Conservation (phyloP, 1,284 basidiomycete genomes). For the Malassezia arunalokei region DNA sequence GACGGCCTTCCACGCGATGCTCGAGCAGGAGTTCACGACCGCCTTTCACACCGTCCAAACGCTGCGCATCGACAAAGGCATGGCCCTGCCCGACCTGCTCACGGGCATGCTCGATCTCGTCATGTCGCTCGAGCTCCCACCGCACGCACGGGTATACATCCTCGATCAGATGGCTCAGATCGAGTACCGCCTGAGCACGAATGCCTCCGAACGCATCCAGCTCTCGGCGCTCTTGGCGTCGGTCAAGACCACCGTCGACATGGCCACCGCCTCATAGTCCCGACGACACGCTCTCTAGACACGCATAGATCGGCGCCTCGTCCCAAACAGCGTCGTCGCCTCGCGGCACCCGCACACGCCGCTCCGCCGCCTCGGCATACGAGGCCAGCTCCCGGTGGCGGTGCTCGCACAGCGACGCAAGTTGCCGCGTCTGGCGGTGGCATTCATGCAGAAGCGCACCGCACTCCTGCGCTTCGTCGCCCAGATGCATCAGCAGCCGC, state of each 20-base stretch:
- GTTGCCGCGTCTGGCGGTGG: neutral
- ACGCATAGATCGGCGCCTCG: neutral
- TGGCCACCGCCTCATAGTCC: constrained; percentile 29
- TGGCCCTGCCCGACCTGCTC: constrained; percentile 91
- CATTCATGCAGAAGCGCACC: neutral
- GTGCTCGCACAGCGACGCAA: neutral
- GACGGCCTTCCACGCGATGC: constrained; percentile 84
- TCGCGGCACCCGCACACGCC: neutral
- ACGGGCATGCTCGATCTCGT: constrained; percentile 82
- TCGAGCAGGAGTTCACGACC: constrained; percentile 88
- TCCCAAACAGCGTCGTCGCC: neutral
- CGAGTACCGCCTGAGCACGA: constrained; percentile 81
- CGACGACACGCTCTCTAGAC: neutral
- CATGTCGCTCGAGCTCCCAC: constrained; percentile 70
- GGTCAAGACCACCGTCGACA: constrained; percentile 82
- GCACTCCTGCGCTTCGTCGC: neutral
- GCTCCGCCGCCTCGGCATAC: constrained; percentile 2
- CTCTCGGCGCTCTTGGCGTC: constrained; percentile 78
- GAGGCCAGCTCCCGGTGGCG: neutral
- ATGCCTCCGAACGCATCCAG: constrained; percentile 88
- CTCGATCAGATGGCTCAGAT: constrained; percentile 71
- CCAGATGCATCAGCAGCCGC: neutral
- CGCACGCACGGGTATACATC: constrained; percentile 74
- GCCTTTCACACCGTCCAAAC: constrained; percentile 74
- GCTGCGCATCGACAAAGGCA: constrained; percentile 78